Percentiles rank a stretch among this genome's conserved stretches.
Conservation (phyloP, 1,284 basidiomycete genomes). For the Anthracocystis panici-leucophaei region DNA sequence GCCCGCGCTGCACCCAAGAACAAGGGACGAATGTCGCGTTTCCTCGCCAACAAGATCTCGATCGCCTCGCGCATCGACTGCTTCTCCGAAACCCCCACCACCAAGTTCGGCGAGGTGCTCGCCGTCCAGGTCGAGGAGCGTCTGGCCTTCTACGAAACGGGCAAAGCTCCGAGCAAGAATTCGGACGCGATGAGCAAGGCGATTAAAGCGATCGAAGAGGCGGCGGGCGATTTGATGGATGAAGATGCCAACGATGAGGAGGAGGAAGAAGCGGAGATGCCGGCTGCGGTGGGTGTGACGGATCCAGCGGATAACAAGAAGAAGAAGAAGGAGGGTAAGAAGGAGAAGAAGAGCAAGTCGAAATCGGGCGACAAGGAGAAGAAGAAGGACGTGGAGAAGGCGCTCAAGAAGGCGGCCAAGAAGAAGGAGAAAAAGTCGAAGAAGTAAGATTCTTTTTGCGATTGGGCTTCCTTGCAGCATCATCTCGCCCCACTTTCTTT, state of each 20-base stretch:
- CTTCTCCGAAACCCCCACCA: slow-evolving; percentile 85
- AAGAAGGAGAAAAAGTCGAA: slow-evolving; percentile 43
- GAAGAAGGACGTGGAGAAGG: slow-evolving; percentile 58
- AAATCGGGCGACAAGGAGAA: slow-evolving; percentile 53
- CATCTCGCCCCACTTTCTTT: not conserved
- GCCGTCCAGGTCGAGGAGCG: slow-evolving; percentile 95
- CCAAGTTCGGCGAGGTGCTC: slow-evolving; percentile 95
- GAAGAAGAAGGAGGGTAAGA: slow-evolving; percentile 76
- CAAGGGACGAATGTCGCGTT: slow-evolving; percentile 86
- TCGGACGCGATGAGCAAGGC: slow-evolving; percentile 80
- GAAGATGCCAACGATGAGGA: slow-evolving; percentile 76
- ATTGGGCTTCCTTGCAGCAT: not conserved
- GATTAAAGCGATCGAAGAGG: slow-evolving; percentile 80
- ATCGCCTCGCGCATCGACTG: slow-evolving; percentile 98
- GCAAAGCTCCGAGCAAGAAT: slow-evolving; percentile 67
- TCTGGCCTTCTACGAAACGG: slow-evolving; percentile 86
- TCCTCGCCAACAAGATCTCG: slow-evolving; percentile 96
- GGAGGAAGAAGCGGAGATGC: slow-evolving; percentile 73
- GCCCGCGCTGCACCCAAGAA: slow-evolving; percentile 93
- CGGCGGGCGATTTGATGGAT: slow-evolving; percentile 78
- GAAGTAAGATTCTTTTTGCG: too few species aligned
- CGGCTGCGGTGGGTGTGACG: slow-evolving; percentile 67
- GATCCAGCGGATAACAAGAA: slow-evolving; percentile 70
- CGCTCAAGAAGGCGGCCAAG: slow-evolving; percentile 63
- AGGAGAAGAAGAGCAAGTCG: slow-evolving; percentile 76